phyloP scores from a whole-genome alignment of 371 early-diverging fungal species.

The Rhizopus sp. region DNA sequence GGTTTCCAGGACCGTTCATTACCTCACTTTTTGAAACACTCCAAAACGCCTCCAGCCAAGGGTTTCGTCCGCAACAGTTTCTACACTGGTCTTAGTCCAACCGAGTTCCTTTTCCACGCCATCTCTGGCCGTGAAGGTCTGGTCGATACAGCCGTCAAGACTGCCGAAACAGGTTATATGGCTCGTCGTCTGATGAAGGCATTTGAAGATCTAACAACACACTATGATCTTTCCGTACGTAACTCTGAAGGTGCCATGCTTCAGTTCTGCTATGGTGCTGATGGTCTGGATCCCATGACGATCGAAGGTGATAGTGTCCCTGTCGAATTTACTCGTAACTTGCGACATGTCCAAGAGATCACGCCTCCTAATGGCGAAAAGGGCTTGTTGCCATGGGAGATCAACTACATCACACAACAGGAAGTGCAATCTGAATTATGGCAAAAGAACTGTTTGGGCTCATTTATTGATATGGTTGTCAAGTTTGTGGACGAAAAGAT shows the following conservation, averaged over 20 bases:
- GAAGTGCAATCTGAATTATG: constrained; percentile 57
- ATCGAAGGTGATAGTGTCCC: constrained; percentile 94
- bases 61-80: constrained; percentile 99
- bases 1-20: constrained; percentile 97
- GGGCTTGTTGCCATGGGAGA: constrained; percentile 74
- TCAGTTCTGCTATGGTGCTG: constrained; percentile 99
- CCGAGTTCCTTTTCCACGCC: constrained; percentile 99
- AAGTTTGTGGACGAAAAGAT: constrained; percentile 60
- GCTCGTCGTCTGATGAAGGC: constrained; percentile 99
- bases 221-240: constrained; percentile 97
- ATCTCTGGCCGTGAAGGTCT: constrained; percentile 99
- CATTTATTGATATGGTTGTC: constrained; percentile 64
- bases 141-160: constrained; percentile 99
- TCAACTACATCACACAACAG: constrained; percentile 55
- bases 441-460: constrained; percentile 61
- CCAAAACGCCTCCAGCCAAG: constrained; percentile 91
- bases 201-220: constrained; percentile 94
- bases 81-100: constrained; percentile 94
- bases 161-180: constrained; percentile 99
- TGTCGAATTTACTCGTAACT: constrained; percentile 86
- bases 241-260: constrained; percentile 92
- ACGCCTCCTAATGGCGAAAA: constrained; percentile 30
- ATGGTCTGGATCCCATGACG: constrained; percentile 95
- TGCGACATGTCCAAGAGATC: constrained; percentile 63
- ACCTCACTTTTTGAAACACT: constrained; percentile 94